Conservation (phyloP, 75 land plant genomes). For the Pinus taeda region DNA sequence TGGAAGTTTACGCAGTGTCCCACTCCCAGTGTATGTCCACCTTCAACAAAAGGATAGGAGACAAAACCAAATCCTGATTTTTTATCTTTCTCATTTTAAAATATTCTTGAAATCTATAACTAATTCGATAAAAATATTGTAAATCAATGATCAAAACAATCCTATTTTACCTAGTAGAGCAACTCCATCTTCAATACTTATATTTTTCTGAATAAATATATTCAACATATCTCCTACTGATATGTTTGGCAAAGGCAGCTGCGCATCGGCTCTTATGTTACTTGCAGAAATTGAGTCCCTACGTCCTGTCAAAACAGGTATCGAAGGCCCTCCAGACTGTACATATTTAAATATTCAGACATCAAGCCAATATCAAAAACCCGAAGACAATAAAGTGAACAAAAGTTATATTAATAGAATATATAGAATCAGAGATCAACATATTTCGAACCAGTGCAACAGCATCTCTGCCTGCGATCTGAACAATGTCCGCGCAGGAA, state of each 20-base stretch:
- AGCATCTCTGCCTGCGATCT: conserved; percentile 31
- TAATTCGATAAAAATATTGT: too few species aligned
- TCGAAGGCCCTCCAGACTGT: conserved; percentile 28
- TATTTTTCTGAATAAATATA: conserved; percentile 14
- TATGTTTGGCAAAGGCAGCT: conserved; percentile 14
- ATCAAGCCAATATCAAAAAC: not conserved
- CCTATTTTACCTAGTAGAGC: conserved; percentile 22
- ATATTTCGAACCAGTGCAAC: conserved; percentile 7
- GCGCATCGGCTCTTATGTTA: conserved; percentile 9
- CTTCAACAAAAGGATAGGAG: conserved; percentile 4
- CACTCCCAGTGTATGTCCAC: conserved; percentile 41
- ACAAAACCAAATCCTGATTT: too few species aligned
- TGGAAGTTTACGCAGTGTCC: conserved; percentile 31
- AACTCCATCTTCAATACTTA: conserved; percentile 20
- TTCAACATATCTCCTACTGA: conserved; percentile 10
- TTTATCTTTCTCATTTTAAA: too few species aligned
- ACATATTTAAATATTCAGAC: not conserved
- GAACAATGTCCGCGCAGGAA: conserved; percentile 30
- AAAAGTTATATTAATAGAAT: not conserved
- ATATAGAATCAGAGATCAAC: not conserved
- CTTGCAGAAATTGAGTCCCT: conserved; percentile 17
- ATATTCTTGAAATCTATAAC: too few species aligned
- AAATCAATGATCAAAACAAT: not conserved
- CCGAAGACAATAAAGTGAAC: not conserved
- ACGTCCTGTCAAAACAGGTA: conserved; percentile 15